Evolutionary conservation across 1,139 yeast species (phyloP).

Genomic region (Candida neerlandica): DNA sequence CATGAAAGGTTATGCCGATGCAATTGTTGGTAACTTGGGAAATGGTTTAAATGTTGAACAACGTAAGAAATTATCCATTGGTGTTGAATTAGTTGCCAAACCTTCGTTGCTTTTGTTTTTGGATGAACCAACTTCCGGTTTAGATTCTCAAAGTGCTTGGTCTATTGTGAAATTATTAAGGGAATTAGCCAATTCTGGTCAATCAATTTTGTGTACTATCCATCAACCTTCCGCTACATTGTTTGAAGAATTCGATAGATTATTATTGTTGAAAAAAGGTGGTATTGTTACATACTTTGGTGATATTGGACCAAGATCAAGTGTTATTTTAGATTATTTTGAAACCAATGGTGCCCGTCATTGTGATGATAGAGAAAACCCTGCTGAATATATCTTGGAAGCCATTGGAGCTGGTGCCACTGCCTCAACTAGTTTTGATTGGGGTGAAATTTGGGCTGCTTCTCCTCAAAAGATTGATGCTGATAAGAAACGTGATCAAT

Average conservation of each 20-base stretch:
- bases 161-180: constrained; percentile 76
- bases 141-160: constrained; percentile 94
- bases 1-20: constrained; percentile 65
- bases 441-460: constrained; percentile 48
- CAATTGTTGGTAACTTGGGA: constrained; percentile 58
- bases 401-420: constrained; percentile 74
- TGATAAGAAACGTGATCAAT: constrained; percentile 21
- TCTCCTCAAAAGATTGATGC: constrained; percentile 34
- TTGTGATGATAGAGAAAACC: constrained; percentile 57
- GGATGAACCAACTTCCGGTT: constrained; percentile 93
- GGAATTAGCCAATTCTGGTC: constrained; percentile 75
- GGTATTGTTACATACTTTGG: constrained; percentile 84
- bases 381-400: constrained; percentile 67
- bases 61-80: constrained; percentile 66
- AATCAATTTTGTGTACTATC: constrained; percentile 80
- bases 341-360: constrained; percentile 67
- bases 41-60: constrained; percentile 68
- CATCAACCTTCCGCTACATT: constrained; percentile 83
- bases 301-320: constrained; percentile 68
- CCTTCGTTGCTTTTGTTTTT: constrained; percentile 79
- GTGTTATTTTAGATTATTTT: constrained; percentile 64
- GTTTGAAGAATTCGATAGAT: constrained; percentile 75
- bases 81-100: constrained; percentile 87
- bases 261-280: constrained; percentile 70
- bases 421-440: constrained; percentile 47